A percentile compares a stretch with the other conserved stretches of the same genome.
These are phyloP conservation scores for Leptomonas seymouri DNA, from an alignment of 208 protist species.

Conservation along the genomic window DNA sequence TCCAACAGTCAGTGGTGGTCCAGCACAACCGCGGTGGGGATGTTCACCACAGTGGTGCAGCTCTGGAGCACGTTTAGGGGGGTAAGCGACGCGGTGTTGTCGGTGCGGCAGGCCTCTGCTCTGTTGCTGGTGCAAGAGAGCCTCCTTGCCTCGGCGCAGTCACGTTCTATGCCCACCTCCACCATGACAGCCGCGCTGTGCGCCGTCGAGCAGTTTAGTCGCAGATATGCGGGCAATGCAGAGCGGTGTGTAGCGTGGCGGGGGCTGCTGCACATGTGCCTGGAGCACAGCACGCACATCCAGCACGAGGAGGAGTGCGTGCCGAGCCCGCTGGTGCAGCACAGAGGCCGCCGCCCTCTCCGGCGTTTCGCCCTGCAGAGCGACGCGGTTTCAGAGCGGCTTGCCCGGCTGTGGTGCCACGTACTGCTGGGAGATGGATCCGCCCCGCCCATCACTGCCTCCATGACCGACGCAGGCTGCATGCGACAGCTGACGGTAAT, in stretches of 20 bases:
- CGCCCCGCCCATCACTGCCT: neutral
- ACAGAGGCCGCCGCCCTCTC: slow-evolving; percentile 7
- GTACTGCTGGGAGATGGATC: slow-evolving; percentile 9
- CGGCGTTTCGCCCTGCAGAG: slow-evolving; percentile 21
- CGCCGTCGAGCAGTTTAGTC: slow-evolving; percentile 26
- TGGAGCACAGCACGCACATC: slow-evolving; percentile 22
- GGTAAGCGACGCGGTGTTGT: neutral
- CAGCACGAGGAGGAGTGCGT: slow-evolving; percentile 12
- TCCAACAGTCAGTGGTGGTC: slow-evolving; percentile 30
- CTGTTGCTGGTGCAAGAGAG: slow-evolving; percentile 29
- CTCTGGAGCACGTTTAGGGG: slow-evolving; percentile 20
- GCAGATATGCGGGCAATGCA: slow-evolving; percentile 5
- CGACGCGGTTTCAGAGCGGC: slow-evolving; percentile 17
- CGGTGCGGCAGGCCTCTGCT: slow-evolving; percentile 23
- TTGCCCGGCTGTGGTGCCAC: slow-evolving; percentile 19
- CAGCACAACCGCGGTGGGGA: slow-evolving; percentile 8
- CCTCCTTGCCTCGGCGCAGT: neutral
- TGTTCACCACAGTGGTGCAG: slow-evolving; percentile 27
- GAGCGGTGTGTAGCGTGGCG: slow-evolving; percentile 12
- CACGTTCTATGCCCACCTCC: neutral
- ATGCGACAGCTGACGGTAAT: slow-evolving; percentile 21
- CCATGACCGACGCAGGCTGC: slow-evolving; percentile 9
- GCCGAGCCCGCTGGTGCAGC: slow-evolving; percentile 13
- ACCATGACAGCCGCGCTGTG: slow-evolving; percentile 11
- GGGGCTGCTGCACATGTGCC: slow-evolving; percentile 21